Conservation (phyloP, 2,329 filamentous ascomycete genomes). For the Metarhizium anisopliae region DNA sequence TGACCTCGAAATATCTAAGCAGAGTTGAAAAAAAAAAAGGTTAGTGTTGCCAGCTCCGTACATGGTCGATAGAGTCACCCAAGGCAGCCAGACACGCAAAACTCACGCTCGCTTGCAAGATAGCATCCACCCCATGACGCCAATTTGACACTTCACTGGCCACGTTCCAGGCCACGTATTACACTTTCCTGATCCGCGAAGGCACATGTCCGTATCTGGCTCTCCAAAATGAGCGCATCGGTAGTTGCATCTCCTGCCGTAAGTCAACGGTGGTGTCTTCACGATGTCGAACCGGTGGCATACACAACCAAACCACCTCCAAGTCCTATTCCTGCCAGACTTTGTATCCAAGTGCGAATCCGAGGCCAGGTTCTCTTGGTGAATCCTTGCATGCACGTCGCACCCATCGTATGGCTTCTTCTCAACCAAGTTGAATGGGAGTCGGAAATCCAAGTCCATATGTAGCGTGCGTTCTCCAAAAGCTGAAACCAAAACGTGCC, state of each 20-base stretch:
- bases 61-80: not conserved
- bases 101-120: constrained; percentile 18
- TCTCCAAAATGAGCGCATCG: constrained; percentile 9
- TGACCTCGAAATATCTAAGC: constrained; percentile 17
- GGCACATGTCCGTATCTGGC: constrained; percentile 9
- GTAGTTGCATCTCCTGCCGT: constrained; percentile 9
- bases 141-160: constrained; percentile 13
- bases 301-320: constrained; percentile 18
- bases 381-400: constrained; percentile 7
- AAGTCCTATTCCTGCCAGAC: constrained; percentile 3
- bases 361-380: not conserved
- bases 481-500: constrained; percentile 13
- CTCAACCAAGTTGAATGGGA: constrained; percentile 8
- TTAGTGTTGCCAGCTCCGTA: not conserved
- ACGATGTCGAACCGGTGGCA: constrained; percentile 14
- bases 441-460: constrained; percentile 14
- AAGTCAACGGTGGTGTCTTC: constrained; percentile 2
- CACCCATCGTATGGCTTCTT: constrained; percentile 3
- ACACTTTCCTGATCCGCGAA: constrained; percentile 7
- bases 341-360: constrained; percentile 5
- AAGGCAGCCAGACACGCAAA: not conserved
- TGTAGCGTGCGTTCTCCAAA: constrained; percentile 14
- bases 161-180: constrained; percentile 10
- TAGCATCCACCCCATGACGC: constrained; percentile 21
- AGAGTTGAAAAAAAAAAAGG: not conserved